These are phyloP conservation scores for Xanthoparmelia taractica DNA, from an alignment of 495 filamentous ascomycete genomes.

Conservation along the genomic window DNA sequence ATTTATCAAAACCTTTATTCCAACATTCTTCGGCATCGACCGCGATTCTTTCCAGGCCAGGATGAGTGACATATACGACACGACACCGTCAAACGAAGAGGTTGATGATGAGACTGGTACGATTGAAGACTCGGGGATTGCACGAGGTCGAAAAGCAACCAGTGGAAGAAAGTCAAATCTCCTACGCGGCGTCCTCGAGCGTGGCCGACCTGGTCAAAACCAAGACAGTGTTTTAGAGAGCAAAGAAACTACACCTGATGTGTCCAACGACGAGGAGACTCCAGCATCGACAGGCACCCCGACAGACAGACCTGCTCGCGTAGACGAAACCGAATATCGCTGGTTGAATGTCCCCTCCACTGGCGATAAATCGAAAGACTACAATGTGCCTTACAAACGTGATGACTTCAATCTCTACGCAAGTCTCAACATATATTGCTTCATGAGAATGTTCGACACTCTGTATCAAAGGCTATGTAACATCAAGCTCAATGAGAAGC, in stretches of 20 bases:
- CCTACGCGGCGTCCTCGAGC: constrained; percentile 79
- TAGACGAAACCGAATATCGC: constrained; percentile 41
- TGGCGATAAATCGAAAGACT: constrained; percentile 50
- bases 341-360: constrained; percentile 55
- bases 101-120: constrained; percentile 52
- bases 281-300: constrained; percentile 35
- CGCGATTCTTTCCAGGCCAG: constrained; percentile 66
- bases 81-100: constrained; percentile 58
- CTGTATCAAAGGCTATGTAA: constrained; percentile 75
- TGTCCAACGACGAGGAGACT: constrained; percentile 61
- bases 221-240: constrained; percentile 69
- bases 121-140: constrained; percentile 43
- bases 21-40: constrained; percentile 80
- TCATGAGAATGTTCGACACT: constrained; percentile 84
- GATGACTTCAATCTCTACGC: constrained; percentile 77
- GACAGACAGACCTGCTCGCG: constrained; percentile 28
- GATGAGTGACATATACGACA: constrained; percentile 60
- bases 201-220: constrained; percentile 64
- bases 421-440: constrained; percentile 83
- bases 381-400: constrained; percentile 74
- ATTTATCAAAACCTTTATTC: constrained; percentile 84
- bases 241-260: constrained; percentile 79
- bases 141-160: constrained; percentile 48
- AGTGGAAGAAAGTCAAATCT: constrained; percentile 72
- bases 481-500: constrained; percentile 68